phyloP scores from a whole-genome alignment of 73 alveolate genomes.

The Symbiodinium pilosum region DNA sequence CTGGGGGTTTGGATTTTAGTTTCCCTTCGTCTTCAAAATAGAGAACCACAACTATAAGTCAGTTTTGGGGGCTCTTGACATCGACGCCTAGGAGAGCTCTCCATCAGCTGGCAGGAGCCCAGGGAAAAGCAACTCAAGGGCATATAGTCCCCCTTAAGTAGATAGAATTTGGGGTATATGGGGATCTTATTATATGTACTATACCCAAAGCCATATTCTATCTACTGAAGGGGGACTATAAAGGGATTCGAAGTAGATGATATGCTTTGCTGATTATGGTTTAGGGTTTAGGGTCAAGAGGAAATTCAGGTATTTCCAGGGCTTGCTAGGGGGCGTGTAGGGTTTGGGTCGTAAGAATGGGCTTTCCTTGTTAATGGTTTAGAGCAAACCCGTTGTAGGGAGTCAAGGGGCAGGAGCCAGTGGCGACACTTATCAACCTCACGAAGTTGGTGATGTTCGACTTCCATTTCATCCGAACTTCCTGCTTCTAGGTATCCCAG shows the following conservation, averaged over 20 bases:
- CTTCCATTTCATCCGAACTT: slow-evolving; percentile 47
- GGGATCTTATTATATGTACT: no score
- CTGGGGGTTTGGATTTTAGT: neutral
- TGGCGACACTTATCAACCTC: slow-evolving; percentile 34
- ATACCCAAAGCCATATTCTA: no score
- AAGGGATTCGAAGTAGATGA: neutral
- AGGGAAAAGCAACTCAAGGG: neutral
- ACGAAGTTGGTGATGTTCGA: slow-evolving; percentile 63
- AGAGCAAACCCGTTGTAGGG: neutral
- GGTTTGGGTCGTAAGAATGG: neutral
- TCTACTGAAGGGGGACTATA: no score
- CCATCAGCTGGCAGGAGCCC: slow-evolving; percentile 10
- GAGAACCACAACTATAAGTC: neutral
- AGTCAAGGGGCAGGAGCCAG: slow-evolving; percentile 32
- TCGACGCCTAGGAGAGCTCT: neutral
- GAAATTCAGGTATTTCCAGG: neutral
- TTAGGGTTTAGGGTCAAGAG: neutral
- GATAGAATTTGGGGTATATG: no score
- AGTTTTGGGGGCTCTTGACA: neutral
- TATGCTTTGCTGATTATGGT: neutral
- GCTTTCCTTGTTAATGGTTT: neutral
- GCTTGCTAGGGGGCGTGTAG: neutral
- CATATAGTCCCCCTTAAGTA: no score
- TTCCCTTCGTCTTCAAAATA: neutral
- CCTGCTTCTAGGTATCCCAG: no score